These are phyloP conservation scores for Wickerhamiella infanticola DNA, from an alignment of 1,139 yeast species.

Conservation along the genomic window DNA sequence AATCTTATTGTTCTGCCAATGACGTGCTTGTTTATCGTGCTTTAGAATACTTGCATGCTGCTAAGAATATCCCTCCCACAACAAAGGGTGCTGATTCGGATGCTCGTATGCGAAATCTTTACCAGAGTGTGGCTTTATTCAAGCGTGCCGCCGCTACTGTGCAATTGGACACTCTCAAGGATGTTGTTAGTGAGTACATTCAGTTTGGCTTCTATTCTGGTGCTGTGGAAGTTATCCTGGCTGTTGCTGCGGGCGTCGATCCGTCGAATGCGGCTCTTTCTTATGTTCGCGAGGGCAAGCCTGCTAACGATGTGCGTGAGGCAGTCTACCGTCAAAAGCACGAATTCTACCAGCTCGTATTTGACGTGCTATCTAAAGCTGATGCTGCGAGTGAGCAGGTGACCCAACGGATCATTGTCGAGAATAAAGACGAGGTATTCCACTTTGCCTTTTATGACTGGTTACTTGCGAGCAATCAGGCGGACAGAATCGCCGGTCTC, in stretches of 20 bases:
- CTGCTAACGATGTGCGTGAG: constrained; percentile 34
- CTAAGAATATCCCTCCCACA: constrained; percentile 38
- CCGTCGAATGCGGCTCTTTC: constrained; percentile 41
- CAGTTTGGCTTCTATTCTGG: constrained; percentile 69
- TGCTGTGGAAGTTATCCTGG: constrained; percentile 69
- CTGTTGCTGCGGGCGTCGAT: constrained; percentile 58
- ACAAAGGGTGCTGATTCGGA: constrained; percentile 27
- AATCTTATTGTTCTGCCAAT: constrained; percentile 84
- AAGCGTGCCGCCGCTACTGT: constrained; percentile 70
- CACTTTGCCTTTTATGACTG: constrained; percentile 89
- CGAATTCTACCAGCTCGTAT: constrained; percentile 55
- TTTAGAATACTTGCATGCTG: constrained; percentile 75
- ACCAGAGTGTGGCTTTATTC: constrained; percentile 59
- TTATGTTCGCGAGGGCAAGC: constrained; percentile 36
- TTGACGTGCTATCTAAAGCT: constrained; percentile 54
- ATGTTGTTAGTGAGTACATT: constrained; percentile 64
- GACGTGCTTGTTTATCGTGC: constrained; percentile 93
- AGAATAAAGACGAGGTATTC: constrained; percentile 62
- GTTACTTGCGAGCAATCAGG: constrained; percentile 66
- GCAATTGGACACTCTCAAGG: constrained; percentile 64
- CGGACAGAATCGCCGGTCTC: constrained; percentile 61
- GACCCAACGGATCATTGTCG: constrained; percentile 60
- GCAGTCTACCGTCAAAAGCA: constrained; percentile 4
- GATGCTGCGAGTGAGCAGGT: constrained; percentile 58
- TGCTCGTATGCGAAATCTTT: constrained; percentile 32